Evolutionary conservation across 1,284 basidiomycete species (phyloP), one percentile per base, ranked within the genome.

Genomic region (Trametes versicolor): DNA sequence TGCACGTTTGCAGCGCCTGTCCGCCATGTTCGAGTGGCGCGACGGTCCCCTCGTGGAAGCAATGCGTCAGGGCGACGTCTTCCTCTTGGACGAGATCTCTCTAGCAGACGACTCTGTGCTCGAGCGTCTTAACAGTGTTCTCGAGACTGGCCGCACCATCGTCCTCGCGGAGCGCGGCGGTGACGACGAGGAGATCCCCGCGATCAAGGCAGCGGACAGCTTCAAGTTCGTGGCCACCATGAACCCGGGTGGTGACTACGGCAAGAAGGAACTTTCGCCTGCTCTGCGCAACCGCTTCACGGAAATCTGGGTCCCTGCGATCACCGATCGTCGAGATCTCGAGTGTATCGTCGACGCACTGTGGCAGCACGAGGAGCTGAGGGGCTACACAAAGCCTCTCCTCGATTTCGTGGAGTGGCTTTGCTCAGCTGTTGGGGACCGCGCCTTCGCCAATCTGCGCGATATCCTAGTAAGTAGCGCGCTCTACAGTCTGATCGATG

Each of bases 191-290:
- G 90, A 91, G 43, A 83, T 91, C 66, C 87, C 92, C 23, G 84
- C 85, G 17, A 83, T 98, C 53, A 81, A 79, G 34, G 96, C 95
- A 2, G 75, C 82, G 15, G 77, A 83, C 3, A 79, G 80, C 3
- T 99, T 99, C 84, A 92, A 97, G 75, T 87, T 99, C 43, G 83
- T 99, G 0, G 97, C 98, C 1, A 99, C 98, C 0, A 99, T 99
- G 98, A 99, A 99, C 76, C 98, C 98, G 0, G 98, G 98, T 39
- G 98, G 98, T 41, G 98, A 99, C 76, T 99, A 98, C 73, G 98
- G 98, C 45, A 99, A 99, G 82, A 99, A 99, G 77, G 98, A 99
- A 76, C 84, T 99, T 4, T 99, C 97, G 0, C 97, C 97, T 32
- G 98, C 98, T 0, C 83, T 99, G 51, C 89, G 98, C 29, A 99